Percentiles rank a stretch among this genome's conserved stretches.
Evolutionary conservation across 495 filamentous ascomycete species (phyloP).

Genomic region (Penicillium lagena): DNA sequence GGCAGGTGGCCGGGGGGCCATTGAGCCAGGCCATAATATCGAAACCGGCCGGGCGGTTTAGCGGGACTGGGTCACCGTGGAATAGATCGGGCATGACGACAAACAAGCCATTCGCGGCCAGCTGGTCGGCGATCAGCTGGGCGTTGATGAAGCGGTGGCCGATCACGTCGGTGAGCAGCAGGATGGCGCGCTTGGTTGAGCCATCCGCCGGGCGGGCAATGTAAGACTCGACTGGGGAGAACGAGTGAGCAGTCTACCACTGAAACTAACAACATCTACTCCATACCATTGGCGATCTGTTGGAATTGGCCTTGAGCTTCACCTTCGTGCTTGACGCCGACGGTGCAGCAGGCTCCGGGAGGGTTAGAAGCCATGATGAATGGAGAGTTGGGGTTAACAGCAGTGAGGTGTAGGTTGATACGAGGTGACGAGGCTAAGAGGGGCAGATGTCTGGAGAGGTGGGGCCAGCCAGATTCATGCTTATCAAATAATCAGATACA

Average conservation of each 20-base stretch:
- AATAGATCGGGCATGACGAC: conserved; percentile 57
- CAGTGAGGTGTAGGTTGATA: neutral
- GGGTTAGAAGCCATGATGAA: conserved; percentile 43
- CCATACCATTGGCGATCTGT: conserved; percentile 19
- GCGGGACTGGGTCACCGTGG: conserved; percentile 24
- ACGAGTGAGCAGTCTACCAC: neutral
- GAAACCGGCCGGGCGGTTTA: conserved; percentile 20
- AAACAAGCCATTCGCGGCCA: conserved; percentile 70
- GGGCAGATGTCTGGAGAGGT: too few species aligned
- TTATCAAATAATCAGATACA: conserved; percentile 62
- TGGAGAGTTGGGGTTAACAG: neutral
- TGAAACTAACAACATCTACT: neutral
- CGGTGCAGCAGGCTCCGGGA: conserved; percentile 38
- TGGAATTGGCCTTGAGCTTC: conserved; percentile 16
- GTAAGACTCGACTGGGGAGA: conserved; percentile 20
- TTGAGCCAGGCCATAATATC: conserved; percentile 23
- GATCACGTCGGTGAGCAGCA: conserved; percentile 28
- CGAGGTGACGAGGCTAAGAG: neutral
- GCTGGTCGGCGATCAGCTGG: conserved; percentile 58
- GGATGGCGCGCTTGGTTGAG: conserved; percentile 18
- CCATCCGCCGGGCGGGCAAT: conserved; percentile 14
- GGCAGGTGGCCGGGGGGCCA: conserved; percentile 50
- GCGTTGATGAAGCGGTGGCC: conserved; percentile 28
- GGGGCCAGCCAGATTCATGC: neutral
- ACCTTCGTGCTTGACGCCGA: conserved; percentile 31